Base-by-base conservation (phyloP, 2,329 filamentous ascomycete genomes). In the Fusarium proliferatum region DNA sequence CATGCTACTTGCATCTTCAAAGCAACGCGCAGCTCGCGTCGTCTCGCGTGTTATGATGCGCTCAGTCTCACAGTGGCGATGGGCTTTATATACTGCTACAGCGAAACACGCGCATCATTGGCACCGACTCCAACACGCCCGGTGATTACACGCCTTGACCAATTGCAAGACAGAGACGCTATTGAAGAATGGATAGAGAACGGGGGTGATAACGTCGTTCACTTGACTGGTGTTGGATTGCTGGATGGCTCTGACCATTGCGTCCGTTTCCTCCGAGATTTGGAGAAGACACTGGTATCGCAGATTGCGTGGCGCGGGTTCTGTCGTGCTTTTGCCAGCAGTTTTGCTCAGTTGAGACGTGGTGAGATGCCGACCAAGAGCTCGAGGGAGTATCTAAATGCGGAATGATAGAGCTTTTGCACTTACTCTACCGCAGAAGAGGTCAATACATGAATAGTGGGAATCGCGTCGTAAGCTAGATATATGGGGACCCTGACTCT, bases 101-200 rank as follows among this genome's bases (percentile, higher is more conserved):
- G 38, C 0, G 61, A 62, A 3, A n/a, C 39, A 3, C 39, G 33
- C 1, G 4, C 39, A 15, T n/a, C n/a, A 0, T 1, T 23, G 1
- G 3, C 9, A 0, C 0, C 2, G 2, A 2, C 5, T 21, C 0
- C n/a, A 5, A 2, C 13, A 0, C 61, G 42, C 1, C 28, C n/a
- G 1, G 1, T 17, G 2, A 43, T 64, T 1, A 26, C 41, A 1
- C 61, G 61, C 0, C 19, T 64, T 1, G 56, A 64, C 4, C 61
- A 51, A 9, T 6, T 64, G 5, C 7, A 33, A 8, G 42, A 49
- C 0, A n/a, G 1, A 21, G 2, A 16, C 13, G 19, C 10, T 2
- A 16, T 62, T 26, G 34, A 59, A 2, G 0, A 1, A 33, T 64
- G 61, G 61, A 30, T 43, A 0, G 19, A 36, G 1, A 42, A 5